Percentiles rank a stretch among this genome's conserved stretches.
These are phyloP conservation scores for Metarhizium humberi DNA, from an alignment of 2,329 filamentous ascomycete species.

Conservation along the genomic window DNA sequence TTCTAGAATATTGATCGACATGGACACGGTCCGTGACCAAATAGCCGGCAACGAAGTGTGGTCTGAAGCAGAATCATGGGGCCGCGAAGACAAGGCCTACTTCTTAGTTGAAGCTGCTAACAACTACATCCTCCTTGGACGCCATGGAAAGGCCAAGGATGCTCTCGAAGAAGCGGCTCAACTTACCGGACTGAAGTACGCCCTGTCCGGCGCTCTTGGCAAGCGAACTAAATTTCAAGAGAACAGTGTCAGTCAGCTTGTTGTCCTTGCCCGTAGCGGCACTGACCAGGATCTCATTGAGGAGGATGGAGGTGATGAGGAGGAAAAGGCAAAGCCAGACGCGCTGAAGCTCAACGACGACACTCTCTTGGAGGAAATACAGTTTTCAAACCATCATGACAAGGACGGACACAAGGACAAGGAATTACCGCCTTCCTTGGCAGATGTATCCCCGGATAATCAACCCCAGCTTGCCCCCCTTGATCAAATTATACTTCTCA, in stretches of 20 bases:
- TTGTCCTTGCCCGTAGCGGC: slow-evolving; percentile 77
- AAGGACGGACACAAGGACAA: slow-evolving; percentile 24
- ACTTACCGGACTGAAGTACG: slow-evolving; percentile 67
- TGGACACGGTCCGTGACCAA: slow-evolving; percentile 31
- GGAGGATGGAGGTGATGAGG: slow-evolving; percentile 12
- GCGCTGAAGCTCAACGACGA: slow-evolving; percentile 81
- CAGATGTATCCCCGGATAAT: slow-evolving; percentile 60
- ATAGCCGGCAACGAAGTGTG: slow-evolving; percentile 28
- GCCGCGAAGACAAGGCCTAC: slow-evolving; percentile 46
- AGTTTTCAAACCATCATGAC: slow-evolving; percentile 54
- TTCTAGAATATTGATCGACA: slow-evolving; percentile 33
- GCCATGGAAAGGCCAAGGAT: slow-evolving; percentile 64
- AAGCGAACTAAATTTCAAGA: slow-evolving; percentile 77
- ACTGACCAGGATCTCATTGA: background rate
- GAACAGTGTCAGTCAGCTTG: slow-evolving; percentile 74
- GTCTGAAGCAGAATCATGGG: slow-evolving; percentile 27
- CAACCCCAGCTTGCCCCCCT: slow-evolving; percentile 76
- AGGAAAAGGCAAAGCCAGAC: slow-evolving; percentile 41
- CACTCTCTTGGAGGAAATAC: slow-evolving; percentile 79
- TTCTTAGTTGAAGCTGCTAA: slow-evolving; percentile 77
- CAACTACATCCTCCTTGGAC: slow-evolving; percentile 74
- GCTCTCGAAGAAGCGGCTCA: slow-evolving; percentile 60
- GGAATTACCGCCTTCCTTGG: slow-evolving; percentile 49
- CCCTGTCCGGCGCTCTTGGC: slow-evolving; percentile 75
- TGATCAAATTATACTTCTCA: slow-evolving; percentile 84